A percentile compares a stretch with the other conserved stretches of the same genome.
These are phyloP conservation scores for Simplicillium sp. DNA, from an alignment of 2,329 filamentous ascomycete genomes.

Conservation along the genomic window DNA sequence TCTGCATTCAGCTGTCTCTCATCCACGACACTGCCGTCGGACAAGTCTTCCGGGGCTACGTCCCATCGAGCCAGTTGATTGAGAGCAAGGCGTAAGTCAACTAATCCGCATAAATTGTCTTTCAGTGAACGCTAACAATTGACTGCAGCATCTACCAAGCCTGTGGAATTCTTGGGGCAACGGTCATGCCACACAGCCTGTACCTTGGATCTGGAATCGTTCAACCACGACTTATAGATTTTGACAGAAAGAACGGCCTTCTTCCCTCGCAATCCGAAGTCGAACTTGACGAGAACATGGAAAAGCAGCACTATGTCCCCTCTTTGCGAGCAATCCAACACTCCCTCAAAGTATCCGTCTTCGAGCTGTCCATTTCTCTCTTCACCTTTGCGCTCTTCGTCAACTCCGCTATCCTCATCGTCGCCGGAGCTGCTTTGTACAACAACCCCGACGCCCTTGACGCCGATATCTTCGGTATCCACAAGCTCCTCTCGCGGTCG, in stretches of 20 bases:
- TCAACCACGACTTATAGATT: conserved; percentile 57
- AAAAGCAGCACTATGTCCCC: conserved; percentile 57
- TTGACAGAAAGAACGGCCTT: conserved; percentile 48
- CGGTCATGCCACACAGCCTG: conserved; percentile 62
- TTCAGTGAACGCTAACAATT: not conserved
- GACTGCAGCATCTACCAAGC: conserved; percentile 46
- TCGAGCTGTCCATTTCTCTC: conserved; percentile 61
- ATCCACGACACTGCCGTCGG: conserved; percentile 45
- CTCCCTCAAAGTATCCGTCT: conserved; percentile 64
- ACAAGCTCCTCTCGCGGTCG: conserved; percentile 57
- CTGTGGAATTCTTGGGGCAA: conserved; percentile 69
- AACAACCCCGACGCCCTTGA: conserved; percentile 47
- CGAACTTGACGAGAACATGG: conserved; percentile 19
- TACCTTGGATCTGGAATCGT: conserved; percentile 63
- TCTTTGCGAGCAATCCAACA: conserved; percentile 61
- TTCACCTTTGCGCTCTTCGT: conserved; percentile 81
- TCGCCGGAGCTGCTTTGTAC: conserved; percentile 70
- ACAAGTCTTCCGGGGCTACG: conserved; percentile 56
- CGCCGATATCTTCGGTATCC: conserved; percentile 77
- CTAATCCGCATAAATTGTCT: too few relatives aligned
- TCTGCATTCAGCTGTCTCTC: conserved; percentile 58
- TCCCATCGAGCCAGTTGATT: conserved; percentile 52
- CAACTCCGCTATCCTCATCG: conserved; percentile 74
- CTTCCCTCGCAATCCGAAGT: conserved; percentile 24
- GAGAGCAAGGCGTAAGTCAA: conserved; percentile 5